Evolutionary conservation across 331 rosid species (phyloP).

Genomic region (Quercus phellos): DNA sequence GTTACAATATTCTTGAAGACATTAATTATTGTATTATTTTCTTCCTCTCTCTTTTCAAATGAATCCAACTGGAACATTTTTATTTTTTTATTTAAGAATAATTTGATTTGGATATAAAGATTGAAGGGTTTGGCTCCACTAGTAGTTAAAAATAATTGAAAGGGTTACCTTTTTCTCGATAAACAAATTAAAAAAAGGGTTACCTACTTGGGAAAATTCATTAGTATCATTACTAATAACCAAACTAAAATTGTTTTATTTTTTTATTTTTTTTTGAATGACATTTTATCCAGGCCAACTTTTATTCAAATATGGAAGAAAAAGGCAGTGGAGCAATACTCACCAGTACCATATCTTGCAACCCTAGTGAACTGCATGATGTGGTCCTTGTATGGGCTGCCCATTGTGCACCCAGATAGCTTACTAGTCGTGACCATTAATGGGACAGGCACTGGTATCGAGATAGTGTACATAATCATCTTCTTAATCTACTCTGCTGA

Average conservation of each 20-base stretch:
- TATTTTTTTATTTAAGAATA: too few species aligned
- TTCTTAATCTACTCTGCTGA: slow-evolving; percentile 58
- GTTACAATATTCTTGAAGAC: too few species aligned
- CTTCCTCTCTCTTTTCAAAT: too few species aligned
- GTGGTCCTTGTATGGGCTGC: slow-evolving; percentile 80
- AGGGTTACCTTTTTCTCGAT: too few species aligned
- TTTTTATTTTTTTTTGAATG: neutral
- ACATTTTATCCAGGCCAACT: slow-evolving; percentile 46
- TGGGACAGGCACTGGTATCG: slow-evolving; percentile 49
- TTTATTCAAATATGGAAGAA: slow-evolving; percentile 68
- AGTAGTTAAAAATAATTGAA: too few species aligned
- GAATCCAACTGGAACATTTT: too few species aligned
- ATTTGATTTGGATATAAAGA: too few species aligned
- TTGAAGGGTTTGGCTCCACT: too few species aligned
- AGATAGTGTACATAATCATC: slow-evolving; percentile 47
- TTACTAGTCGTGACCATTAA: slow-evolving; percentile 63
- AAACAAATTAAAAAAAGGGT: neutral
- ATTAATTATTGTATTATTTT: too few species aligned
- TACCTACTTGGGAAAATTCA: neutral
- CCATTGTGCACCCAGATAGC: slow-evolving; percentile 68
- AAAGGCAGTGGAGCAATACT: slow-evolving; percentile 69
- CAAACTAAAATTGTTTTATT: neutral
- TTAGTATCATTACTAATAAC: neutral
- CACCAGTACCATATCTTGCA: slow-evolving; percentile 75
- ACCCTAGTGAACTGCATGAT: slow-evolving; percentile 72